These are phyloP conservation scores for Heliamphora exappendiculata DNA, from an alignment of 148 eudicot species.

Conservation along the genomic window DNA sequence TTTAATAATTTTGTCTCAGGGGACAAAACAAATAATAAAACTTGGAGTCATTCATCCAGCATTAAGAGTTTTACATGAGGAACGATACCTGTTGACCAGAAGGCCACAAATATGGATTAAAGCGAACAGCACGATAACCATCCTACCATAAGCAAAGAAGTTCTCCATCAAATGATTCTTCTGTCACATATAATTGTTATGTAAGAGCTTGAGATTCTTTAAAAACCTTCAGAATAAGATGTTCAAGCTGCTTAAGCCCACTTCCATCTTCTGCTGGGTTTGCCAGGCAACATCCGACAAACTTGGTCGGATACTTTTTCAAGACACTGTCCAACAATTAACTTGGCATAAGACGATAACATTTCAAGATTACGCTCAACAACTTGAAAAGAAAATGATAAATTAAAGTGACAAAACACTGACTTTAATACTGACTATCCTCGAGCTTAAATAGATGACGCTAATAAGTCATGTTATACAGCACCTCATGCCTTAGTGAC, in stretches of 20 bases:
- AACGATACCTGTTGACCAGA: slow-evolving; percentile 58
- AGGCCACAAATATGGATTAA: slow-evolving; percentile 94
- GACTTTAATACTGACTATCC: not conserved
- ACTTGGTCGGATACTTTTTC: slow-evolving; percentile 70
- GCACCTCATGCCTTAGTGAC: not conserved
- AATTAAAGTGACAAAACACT: not conserved
- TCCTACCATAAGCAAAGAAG: slow-evolving; percentile 44
- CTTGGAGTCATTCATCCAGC: not conserved
- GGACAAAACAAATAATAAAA: not conserved
- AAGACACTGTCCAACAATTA: slow-evolving; percentile 45
- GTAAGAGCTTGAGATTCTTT: slow-evolving; percentile 4
- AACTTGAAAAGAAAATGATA: not conserved
- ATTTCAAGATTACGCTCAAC: not conserved
- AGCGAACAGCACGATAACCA: slow-evolving; percentile 91
- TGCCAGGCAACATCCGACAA: slow-evolving; percentile 90
- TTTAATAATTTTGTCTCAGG: not conserved
- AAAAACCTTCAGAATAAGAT: slow-evolving; percentile 63
- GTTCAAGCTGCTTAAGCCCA: slow-evolving; percentile 63
- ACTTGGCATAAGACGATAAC: not conserved
- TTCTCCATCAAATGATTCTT: slow-evolving; percentile 7
- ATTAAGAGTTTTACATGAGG: slow-evolving; percentile 3
- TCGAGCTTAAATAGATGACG: not conserved
- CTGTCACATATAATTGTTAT: not conserved
- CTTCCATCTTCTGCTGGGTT: slow-evolving; percentile 90
- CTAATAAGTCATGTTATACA: not conserved